Base-by-base conservation (phyloP, 768 basidiomycete species). In the Hygrophorus pudorinus region DNA sequence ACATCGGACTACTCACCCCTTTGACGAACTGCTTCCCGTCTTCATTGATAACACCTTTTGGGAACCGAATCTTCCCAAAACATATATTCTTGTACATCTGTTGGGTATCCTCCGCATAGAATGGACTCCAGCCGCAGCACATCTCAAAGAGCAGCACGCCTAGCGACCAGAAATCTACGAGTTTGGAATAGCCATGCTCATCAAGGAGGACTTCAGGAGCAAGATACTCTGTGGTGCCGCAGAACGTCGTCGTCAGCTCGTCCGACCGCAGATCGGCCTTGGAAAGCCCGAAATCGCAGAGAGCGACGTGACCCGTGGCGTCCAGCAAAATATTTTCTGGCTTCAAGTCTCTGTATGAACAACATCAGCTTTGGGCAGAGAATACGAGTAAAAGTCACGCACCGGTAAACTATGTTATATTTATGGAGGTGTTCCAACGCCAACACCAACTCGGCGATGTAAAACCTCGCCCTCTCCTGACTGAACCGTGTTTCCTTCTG, bases 101-200 rank as follows among this genome's bases (percentile, higher is more conserved):
- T 61, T 99, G 94, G 3, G 91, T 96, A 59, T 99, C 96, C 57
- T 99, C 96, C 13, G 94, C 93, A 57, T 98, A 99, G 67, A 98
- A 99, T 33, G 96, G 96, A 59, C 87, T 91, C 96, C 96, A 98
- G 5, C 96, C 96, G 53, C 96, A 99, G 56, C 96, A 98, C 96
- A 99, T 99, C 66, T 99, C 96, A 59, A 98, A 99, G 17, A 99
- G 71, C 27, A 99, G 71, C 1, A 98, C 96, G 28, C 93, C 94
- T 14, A 97, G 67, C 38, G 84, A 87, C 93, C 96, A 99, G 61
- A 98, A 99, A 61, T 99, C 96, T 53, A 99, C 96, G 39, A 96
- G 81, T 65, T 98, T 98, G 37, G 87, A 90, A 64, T 99, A 98
- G 10, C 96, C 96, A 51, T 94, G 91, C 57, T 98, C 96, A 61